Base-by-base conservation (phyloP, 192 early-diverging fungal species). In the Pilaira anomala region DNA sequence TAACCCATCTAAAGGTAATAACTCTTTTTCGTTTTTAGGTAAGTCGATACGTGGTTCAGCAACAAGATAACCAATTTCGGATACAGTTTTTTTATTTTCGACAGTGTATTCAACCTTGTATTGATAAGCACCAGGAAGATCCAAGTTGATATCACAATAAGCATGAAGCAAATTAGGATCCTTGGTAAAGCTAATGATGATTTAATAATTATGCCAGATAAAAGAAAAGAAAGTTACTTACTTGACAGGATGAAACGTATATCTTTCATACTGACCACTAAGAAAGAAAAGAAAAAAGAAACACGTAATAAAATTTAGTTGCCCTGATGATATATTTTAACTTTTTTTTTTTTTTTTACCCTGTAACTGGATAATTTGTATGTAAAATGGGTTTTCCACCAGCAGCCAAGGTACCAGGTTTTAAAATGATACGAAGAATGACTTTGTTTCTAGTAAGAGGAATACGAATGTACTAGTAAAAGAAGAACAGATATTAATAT, bases 1-100 rank as follows among this genome's bases (percentile, higher is more conserved):
- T 7, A 99, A 83, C 3, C 87, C 96, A 64, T 98, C 94, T 49
- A 98, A 74, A 12, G 96, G 88, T 62, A 97, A 66, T 6, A 86
- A 72, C 1, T 56, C 18, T 14, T 25, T 65, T 21, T 3, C 53
- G 14, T 24, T 61, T 73, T 59, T 60, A 58, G 56, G 65, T 63
- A 94, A 69, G 21, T 48, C 65, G 22, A 99, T 73, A 13, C 85
- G 75, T n/a, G 97, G 97, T 53, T 98, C 95, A 7, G 98, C 93
- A 7, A 94, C 80, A 64, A 98, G 88, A 67, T 85, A 83, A 16
- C 90, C 85, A 0, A 76, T 74, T 2, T 68, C 67, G 18, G 82
- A 84, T 26, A 80, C 62, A 16, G 41, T 44, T 3, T 36, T 40
- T 6, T 57, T 49, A n/a, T 51, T 8, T 13, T 21, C 33, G 45